phyloP scores from a whole-genome alignment of 192 early-diverging fungal genomes.

The Coemansia sp. region DNA sequence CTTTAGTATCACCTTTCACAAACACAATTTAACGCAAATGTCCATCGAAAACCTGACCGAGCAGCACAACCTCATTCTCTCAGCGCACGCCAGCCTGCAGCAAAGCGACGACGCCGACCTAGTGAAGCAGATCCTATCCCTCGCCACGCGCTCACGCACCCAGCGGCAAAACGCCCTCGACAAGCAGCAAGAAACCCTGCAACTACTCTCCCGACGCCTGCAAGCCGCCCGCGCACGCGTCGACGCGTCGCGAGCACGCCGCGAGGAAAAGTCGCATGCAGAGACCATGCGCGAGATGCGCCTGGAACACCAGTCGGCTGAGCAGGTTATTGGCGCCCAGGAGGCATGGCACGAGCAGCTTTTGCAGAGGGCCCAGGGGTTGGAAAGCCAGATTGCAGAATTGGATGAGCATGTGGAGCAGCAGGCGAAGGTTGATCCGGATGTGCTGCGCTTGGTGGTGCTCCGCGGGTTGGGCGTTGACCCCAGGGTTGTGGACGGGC shows the following conservation, averaged over 20 bases:
- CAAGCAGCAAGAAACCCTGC: constrained; percentile 31
- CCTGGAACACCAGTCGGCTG: constrained; percentile 16
- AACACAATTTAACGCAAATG: constrained; percentile 3
- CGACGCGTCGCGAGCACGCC: constrained; percentile 37
- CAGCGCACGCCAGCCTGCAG: constrained; percentile 24
- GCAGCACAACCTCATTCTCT: constrained; percentile 24
- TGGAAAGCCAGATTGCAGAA: constrained; percentile 19
- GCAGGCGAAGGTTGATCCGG: constrained; percentile 15
- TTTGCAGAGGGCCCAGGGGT: constrained; percentile 4
- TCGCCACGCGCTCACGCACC: constrained; percentile 10
- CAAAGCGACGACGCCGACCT: constrained; percentile 26
- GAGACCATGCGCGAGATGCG: constrained; percentile 42
- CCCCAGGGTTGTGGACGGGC: constrained; percentile 19
- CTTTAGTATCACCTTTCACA: not conserved
- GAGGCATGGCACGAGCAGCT: constrained; percentile 14
- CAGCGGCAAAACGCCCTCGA: constrained; percentile 15
- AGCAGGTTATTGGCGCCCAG: constrained; percentile 11
- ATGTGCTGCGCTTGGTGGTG: constrained; percentile 34
- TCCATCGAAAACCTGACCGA: constrained; percentile 29
- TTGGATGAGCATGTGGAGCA: constrained; percentile 27
- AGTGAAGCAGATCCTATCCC: constrained; percentile 9
- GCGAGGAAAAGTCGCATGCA: constrained; percentile 40
- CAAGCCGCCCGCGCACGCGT: constrained; percentile 31
- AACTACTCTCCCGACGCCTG: constrained; percentile 40
- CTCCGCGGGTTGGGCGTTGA: constrained; percentile 41